phyloP scores from a whole-genome alignment of 2,329 filamentous ascomycete genomes.

The Drechslerella stenobrocha region DNA sequence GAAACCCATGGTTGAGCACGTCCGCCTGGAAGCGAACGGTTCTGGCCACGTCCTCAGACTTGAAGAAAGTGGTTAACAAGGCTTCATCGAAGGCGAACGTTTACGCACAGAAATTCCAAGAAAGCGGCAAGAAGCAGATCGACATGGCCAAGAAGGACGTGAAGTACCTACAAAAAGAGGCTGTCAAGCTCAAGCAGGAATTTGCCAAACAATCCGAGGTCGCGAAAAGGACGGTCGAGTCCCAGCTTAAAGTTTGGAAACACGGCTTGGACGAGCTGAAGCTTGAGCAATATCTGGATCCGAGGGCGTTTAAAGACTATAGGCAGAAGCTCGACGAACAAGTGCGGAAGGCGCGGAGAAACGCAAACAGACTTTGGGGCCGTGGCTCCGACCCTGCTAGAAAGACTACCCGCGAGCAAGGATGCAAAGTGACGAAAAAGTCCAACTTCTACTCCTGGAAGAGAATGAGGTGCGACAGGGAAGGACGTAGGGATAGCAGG shows the following conservation, averaged over 20 bases:
- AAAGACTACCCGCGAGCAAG: constrained; percentile 36
- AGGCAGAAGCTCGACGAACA: constrained; percentile 23
- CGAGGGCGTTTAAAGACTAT: constrained; percentile 25
- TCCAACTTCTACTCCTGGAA: constrained; percentile 3
- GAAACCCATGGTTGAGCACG: constrained; percentile 60
- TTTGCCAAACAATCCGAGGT: constrained; percentile 39
- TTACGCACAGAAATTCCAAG: constrained; percentile 50
- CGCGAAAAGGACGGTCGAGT: constrained; percentile 40
- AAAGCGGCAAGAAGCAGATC: constrained; percentile 48
- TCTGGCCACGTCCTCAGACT: constrained; percentile 50
- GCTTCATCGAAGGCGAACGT: constrained; percentile 50
- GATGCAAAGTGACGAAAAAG: constrained; percentile 4
- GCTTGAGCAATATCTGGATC: constrained; percentile 32
- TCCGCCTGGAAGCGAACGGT: constrained; percentile 57
- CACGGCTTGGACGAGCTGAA: constrained; percentile 41
- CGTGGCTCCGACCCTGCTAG: constrained; percentile 13
- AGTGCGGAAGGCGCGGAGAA: constrained; percentile 36
- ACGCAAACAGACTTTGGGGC: constrained; percentile 34
- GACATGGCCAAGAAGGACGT: constrained; percentile 30
- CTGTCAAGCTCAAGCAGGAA: constrained; percentile 31
- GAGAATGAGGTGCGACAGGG: constrained; percentile 33
- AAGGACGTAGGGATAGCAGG: constrained; percentile 47
- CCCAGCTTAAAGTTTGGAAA: constrained; percentile 29
- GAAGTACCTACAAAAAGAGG: constrained; percentile 32
- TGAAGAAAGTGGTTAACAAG: constrained; percentile 50